Conservation (phyloP, 1,139 yeast genomes). For the Williopsis jadinii region DNA sequence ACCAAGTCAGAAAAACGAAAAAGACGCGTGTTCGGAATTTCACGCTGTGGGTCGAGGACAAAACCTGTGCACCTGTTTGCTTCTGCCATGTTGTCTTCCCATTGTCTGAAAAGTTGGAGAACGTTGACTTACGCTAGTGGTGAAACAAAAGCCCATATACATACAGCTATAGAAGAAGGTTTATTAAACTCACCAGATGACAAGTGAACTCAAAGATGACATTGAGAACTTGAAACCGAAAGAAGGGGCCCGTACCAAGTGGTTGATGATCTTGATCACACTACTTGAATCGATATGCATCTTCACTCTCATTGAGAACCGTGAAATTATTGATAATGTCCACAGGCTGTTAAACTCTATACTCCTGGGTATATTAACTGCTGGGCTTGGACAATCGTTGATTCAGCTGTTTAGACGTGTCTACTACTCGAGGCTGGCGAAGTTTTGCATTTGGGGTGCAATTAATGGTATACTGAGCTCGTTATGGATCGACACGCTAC, state of each 20-base stretch:
- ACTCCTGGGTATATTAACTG: slow-evolving; percentile 40
- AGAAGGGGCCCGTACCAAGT: slow-evolving; percentile 1
- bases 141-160: no score
- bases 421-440: slow-evolving; percentile 35
- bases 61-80: background rate
- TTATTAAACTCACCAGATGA: background rate
- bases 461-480: slow-evolving; percentile 51
- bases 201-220: slow-evolving; percentile 3
- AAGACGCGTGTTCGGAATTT: no score
- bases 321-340: slow-evolving; percentile 17
- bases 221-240: slow-evolving; percentile 10
- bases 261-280: slow-evolving; percentile 8
- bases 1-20: no score
- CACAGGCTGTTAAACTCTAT: slow-evolving; percentile 32
- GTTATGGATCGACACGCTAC: slow-evolving; percentile 47
- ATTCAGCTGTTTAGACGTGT: slow-evolving; percentile 41
- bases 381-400: slow-evolving; percentile 52
- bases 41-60: no score
- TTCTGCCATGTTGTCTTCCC: background rate
- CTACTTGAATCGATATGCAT: slow-evolving; percentile 8
- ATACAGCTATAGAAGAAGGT: background rate
- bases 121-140: no score
- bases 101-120: no score
- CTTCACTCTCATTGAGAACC: slow-evolving; percentile 9
- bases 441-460: slow-evolving; percentile 56